Evolutionary conservation across 805 yeast species (phyloP).

Genomic region (Ogataea nitratoaversa): DNA sequence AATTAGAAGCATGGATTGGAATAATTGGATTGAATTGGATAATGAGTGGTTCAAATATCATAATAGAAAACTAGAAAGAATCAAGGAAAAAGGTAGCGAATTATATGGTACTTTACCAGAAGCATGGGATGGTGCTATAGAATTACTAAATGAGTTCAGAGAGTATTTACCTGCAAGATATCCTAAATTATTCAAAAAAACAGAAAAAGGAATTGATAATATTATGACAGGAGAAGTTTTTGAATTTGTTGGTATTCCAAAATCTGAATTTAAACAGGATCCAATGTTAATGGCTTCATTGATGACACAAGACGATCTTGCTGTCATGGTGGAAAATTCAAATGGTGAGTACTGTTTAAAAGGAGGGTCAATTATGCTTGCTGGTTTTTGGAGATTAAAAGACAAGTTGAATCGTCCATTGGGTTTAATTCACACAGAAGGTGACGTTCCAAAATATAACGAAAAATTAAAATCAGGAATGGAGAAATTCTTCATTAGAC

Average conservation of each 20-base stretch:
- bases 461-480: slow-evolving; percentile 56
- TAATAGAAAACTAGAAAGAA: slow-evolving; percentile 45
- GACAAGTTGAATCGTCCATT: slow-evolving; percentile 57
- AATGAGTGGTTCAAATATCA: slow-evolving; percentile 60
- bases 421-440: slow-evolving; percentile 55
- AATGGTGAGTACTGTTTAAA: slow-evolving; percentile 54
- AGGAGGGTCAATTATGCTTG: slow-evolving; percentile 60
- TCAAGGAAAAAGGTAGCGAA: slow-evolving; percentile 42
- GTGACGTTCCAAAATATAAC: slow-evolving; percentile 64
- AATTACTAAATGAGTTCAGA: slow-evolving; percentile 49
- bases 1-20: slow-evolving; percentile 56
- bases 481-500: slow-evolving; percentile 60
- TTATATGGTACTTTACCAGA: slow-evolving; percentile 47
- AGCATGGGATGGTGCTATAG: slow-evolving; percentile 52
- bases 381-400: slow-evolving; percentile 66
- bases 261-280: slow-evolving; percentile 38
- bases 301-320: slow-evolving; percentile 63
- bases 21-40: slow-evolving; percentile 65
- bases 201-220: slow-evolving; percentile 46
- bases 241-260: slow-evolving; percentile 27
- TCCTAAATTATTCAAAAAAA: slow-evolving; percentile 47
- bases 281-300: slow-evolving; percentile 57
- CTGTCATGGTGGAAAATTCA: slow-evolving; percentile 57
- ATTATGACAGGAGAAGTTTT: slow-evolving; percentile 51
- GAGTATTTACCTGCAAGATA: slow-evolving; percentile 52